Percentiles rank a stretch among this genome's conserved stretches.
Evolutionary conservation across 1,139 yeast genomes (phyloP).

Genomic region (Groenewaldozyma sp.): DNA sequence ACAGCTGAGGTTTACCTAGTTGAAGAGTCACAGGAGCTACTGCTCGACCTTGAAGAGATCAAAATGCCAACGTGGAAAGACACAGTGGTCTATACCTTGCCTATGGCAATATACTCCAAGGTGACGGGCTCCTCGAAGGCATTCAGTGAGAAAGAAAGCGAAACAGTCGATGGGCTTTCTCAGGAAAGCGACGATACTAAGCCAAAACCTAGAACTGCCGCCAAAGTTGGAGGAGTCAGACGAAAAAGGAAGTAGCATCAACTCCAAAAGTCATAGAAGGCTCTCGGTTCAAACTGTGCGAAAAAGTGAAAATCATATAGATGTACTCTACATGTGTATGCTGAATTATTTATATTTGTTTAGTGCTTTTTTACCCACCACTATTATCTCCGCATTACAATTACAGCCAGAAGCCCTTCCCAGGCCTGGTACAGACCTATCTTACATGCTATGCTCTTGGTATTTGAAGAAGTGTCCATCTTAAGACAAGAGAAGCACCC

Average conservation of each 20-base stretch:
- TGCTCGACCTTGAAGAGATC: constrained; percentile 30
- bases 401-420: no score
- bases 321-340: no score
- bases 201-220: constrained; percentile 19
- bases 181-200: constrained; percentile 4
- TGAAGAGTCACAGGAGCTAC: constrained; percentile 34
- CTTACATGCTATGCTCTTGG: no score
- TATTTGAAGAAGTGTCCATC: no score
- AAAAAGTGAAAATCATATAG: not conserved
- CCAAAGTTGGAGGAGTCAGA: constrained; percentile 21
- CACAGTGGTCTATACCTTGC: constrained; percentile 41
- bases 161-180: constrained; percentile 6
- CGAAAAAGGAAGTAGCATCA: constrained; percentile 8
- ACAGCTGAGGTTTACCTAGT: constrained; percentile 61
- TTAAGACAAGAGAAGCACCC: no score
- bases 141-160: no score
- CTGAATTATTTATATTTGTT: no score
- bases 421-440: no score
- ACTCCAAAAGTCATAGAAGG: constrained; percentile 19
- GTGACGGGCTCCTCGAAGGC: constrained; percentile 13
- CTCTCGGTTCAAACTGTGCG: no score
- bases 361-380: no score
- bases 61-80: constrained; percentile 45
- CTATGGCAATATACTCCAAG: constrained; percentile 12
- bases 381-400: no score